phyloP scores from a whole-genome alignment of 768 basidiomycete species.

The Phylloporus scabripes region DNA sequence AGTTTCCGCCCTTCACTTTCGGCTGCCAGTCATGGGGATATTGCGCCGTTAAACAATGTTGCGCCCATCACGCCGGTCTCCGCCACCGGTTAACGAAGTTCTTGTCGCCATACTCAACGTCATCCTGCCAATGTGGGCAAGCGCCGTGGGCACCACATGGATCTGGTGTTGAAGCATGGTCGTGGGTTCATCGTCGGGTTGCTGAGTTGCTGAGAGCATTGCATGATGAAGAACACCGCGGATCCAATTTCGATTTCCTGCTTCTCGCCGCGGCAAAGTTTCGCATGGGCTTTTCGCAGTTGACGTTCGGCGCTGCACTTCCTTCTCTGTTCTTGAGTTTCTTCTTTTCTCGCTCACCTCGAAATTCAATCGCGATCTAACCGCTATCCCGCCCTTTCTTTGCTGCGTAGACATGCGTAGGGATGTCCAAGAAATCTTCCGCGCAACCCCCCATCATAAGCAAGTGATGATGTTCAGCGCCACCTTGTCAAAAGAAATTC shows the following conservation, averaged over 20 bases:
- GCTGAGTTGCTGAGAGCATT: constrained; percentile 35
- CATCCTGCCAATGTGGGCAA: constrained; percentile 38
- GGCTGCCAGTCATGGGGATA: constrained; percentile 41
- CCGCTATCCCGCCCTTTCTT: constrained; percentile 55
- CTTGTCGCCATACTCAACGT: constrained; percentile 36
- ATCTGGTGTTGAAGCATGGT: constrained; percentile 36
- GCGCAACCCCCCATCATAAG: constrained; percentile 97
- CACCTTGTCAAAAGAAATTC: constrained; percentile 93
- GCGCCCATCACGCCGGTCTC: constrained; percentile 35
- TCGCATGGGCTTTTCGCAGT: constrained; percentile 14
- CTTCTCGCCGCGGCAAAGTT: constrained; percentile 25
- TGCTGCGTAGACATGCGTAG: constrained; percentile 92
- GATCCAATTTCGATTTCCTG: constrained; percentile 30
- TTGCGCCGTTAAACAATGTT: constrained; percentile 45
- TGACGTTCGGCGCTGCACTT: constrained; percentile 10
- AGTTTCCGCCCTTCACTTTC: constrained; percentile 75
- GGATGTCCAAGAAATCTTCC: constrained; percentile 99
- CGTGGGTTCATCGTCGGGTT: constrained; percentile 31
- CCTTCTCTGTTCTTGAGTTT: constrained; percentile 38
- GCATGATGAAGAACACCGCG: constrained; percentile 34
- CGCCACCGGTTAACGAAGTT: constrained; percentile 28
- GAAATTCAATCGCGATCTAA: constrained; percentile 56
- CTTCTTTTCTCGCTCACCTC: constrained; percentile 46
- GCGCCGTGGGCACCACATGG: constrained; percentile 35
- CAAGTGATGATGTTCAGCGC: constrained; percentile 99